Evolutionary conservation across 164 flowering plant genomes (phyloP).

Genomic region (Macadamia tetraphylla): DNA sequence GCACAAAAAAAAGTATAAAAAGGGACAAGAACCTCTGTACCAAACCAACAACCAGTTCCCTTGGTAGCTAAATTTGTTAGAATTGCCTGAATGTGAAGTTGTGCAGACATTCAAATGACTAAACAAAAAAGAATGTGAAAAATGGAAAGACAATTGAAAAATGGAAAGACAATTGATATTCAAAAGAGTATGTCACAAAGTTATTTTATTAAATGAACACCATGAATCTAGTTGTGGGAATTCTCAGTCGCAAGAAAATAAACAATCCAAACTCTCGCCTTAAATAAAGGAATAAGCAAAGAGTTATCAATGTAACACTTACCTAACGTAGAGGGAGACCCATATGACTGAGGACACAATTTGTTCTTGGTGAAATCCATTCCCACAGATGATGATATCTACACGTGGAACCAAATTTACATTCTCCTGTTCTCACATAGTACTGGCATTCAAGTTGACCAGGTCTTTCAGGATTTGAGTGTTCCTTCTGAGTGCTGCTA

Average conservation of each 20-base stretch:
- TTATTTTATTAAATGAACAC: too few relatives aligned
- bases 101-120: too few relatives aligned
- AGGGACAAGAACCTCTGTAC: too few relatives aligned
- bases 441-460: constrained; percentile 91
- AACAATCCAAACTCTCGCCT: neutral
- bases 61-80: too few relatives aligned
- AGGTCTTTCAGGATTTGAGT: constrained; percentile 77
- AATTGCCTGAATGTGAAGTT: too few relatives aligned
- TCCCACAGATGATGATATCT: constrained; percentile 88
- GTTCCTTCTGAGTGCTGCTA: constrained; percentile 55
- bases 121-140: too few relatives aligned
- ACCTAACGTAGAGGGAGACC: constrained; percentile 94
- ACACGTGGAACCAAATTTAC: constrained; percentile 88
- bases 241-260: neutral
- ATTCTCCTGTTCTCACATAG: constrained; percentile 87
- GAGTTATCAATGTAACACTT: constrained; percentile 15
- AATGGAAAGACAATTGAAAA: too few relatives aligned
- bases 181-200: too few relatives aligned
- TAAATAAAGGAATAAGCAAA: constrained; percentile 2
- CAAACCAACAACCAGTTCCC: too few relatives aligned
- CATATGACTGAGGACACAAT: constrained; percentile 45
- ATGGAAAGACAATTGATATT: too few relatives aligned
- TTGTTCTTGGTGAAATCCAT: constrained; percentile 34
- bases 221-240: too few relatives aligned
- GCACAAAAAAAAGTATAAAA: too few relatives aligned